Base-by-base conservation (phyloP, 139 green algal species). In the Chlamydomonas schloesseri region DNA sequence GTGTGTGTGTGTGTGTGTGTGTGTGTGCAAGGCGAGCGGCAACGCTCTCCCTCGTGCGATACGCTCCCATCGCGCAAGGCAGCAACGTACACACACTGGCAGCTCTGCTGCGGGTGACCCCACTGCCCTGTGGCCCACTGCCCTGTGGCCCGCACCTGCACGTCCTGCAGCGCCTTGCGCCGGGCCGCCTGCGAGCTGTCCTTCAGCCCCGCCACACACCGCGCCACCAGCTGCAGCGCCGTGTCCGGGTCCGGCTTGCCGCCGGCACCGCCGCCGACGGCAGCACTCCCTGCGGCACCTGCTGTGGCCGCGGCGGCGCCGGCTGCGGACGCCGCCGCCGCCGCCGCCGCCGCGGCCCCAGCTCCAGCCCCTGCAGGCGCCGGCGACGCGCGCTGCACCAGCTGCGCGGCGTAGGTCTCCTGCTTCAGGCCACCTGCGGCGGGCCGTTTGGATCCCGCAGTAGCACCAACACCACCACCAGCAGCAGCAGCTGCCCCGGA, bases 131-230 rank as follows among this genome's bases (percentile, higher is more conserved):
- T n/a, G n/a, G n/a, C n/a, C n/a, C n/a, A n/a, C n/a, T n/a, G n/a
- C n/a, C n/a, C n/a, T n/a, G 42, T 13, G 8, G 42, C 42, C 50
- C 71, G 11, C 33, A 89, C 88, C 83, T 89, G 65, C 34, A 91
- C 65, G 34, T 86, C 83, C 31, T 89, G 68, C 29, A 92, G 60
- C 28, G 84, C 81, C 73, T 70, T 82, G n/a, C 74, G 74, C 9
- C 84, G 80, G 0, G 79, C 65, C 9, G 14, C 17, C 55, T 72
- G 50, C 6, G 88, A 79, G 42, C 70, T 62, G 70, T 78, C 79
- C 82, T 89, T 67, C 9, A 87, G 77, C 29, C 69, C 68, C 33
- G 69, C 83, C 73, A 84, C 57, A 17, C 71, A 82, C 18, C 69
- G 75, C 26, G 62, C 58, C 36, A 87, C 55, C 53, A 81, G 73